These are phyloP conservation scores for Penicillium lagena DNA, from an alignment of 495 filamentous ascomycete genomes.

Conservation along the genomic window DNA sequence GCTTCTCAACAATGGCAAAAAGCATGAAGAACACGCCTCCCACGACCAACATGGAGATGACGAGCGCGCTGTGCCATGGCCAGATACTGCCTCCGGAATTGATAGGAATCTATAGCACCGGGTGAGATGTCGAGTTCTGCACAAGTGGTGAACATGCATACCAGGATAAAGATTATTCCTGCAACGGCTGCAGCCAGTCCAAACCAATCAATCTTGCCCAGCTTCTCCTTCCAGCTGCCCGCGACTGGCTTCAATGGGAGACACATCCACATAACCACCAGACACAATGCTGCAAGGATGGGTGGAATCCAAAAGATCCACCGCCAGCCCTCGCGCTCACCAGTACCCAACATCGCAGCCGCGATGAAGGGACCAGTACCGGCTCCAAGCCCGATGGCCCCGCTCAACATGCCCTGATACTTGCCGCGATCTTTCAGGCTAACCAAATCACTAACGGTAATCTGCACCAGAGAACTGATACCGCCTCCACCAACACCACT, in stretches of 20 bases:
- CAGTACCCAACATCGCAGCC: conserved; percentile 20
- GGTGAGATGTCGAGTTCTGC: not conserved
- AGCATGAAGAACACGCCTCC: conserved; percentile 16
- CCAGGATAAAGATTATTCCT: conserved; percentile 32
- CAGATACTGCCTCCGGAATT: conserved; percentile 32
- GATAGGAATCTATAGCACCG: conserved; percentile 15
- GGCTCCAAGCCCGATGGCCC: conserved; percentile 34
- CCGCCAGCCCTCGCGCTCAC: conserved; percentile 28
- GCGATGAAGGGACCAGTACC: conserved; percentile 41
- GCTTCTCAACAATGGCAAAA: too few relatives aligned
- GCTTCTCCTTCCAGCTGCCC: conserved; percentile 26
- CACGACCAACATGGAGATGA: conserved; percentile 26
- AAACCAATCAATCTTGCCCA: conserved; percentile 28
- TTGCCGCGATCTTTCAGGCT: conserved; percentile 39
- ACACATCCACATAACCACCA: conserved; percentile 21
- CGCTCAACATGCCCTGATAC: conserved; percentile 40
- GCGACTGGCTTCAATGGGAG: conserved; percentile 18
- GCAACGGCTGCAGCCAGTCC: conserved; percentile 11
- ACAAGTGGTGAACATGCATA: not conserved
- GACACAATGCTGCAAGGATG: conserved; percentile 17
- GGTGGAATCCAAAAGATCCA: conserved; percentile 41
- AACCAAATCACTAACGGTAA: conserved; percentile 35
- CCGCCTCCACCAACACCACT: conserved; percentile 12
- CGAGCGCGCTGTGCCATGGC: conserved; percentile 28
- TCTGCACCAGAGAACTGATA: conserved; percentile 19